phyloP scores from a whole-genome alignment of 176 grass and related monocot genomes.

The Bothriochloa decipiens region DNA sequence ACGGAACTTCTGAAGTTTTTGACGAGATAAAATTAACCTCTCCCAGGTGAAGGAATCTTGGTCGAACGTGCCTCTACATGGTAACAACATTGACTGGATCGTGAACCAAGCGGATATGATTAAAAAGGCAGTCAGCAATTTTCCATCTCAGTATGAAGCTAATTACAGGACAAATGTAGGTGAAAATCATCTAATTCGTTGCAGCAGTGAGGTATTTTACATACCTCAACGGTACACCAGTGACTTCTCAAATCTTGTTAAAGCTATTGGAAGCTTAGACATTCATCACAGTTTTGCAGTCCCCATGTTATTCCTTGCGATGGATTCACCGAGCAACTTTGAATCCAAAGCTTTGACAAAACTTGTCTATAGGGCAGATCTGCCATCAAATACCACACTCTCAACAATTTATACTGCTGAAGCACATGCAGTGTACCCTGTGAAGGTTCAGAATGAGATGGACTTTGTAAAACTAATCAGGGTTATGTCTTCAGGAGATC shows the following conservation, averaged over 20 bases:
- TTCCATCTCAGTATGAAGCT: conserved; percentile 68
- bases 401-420: conserved; percentile 67
- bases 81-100: conserved; percentile 67
- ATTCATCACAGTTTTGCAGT: conserved; percentile 84
- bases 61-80: conserved; percentile 48
- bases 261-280: conserved; percentile 64
- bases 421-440: conserved; percentile 75
- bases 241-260: conserved; percentile 66
- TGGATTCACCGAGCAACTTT: conserved; percentile 79
- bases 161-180: conserved; percentile 72
- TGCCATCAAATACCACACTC: conserved; percentile 63
- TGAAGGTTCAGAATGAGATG: conserved; percentile 78
- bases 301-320: conserved; percentile 82
- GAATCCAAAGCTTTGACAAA: conserved; percentile 76
- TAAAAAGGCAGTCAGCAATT: conserved; percentile 59
- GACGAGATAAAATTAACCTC: conserved; percentile 14
- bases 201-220: conserved; percentile 85
- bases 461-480: conserved; percentile 87
- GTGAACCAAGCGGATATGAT: conserved; percentile 72
- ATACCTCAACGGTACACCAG: conserved; percentile 55
- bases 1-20: background rate
- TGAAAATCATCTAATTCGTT: conserved; percentile 74
- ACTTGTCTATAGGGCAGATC: conserved; percentile 62
- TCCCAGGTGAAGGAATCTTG: conserved; percentile 74
- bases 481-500: conserved; percentile 76